These are phyloP conservation scores for Butyriboletus loyo DNA, from an alignment of 768 basidiomycete species.

Conservation along the genomic window DNA sequence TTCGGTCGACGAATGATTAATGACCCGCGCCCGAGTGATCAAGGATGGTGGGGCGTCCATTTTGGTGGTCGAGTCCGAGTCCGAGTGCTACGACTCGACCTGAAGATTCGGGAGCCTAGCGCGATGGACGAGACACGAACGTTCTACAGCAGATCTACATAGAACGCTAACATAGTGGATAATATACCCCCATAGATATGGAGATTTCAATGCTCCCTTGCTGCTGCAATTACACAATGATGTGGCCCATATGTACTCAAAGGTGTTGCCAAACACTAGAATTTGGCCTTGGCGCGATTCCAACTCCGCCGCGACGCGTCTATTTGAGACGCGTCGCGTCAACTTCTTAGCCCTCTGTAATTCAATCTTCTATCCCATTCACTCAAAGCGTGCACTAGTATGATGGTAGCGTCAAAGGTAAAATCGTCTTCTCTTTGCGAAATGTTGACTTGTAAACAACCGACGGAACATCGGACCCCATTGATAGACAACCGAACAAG, in stretches of 20 bases:
- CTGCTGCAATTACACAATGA: too few species aligned
- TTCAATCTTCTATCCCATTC: too few species aligned
- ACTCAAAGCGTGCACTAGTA: not conserved
- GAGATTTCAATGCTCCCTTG: not conserved
- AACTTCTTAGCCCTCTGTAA: too few species aligned
- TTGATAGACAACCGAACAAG: not conserved
- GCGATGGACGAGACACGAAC: not conserved
- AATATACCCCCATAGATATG: not conserved
- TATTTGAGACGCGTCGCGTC: slow-evolving; percentile 7
- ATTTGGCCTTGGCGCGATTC: not conserved
- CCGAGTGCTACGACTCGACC: not conserved
- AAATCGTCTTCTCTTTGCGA: too few species aligned
- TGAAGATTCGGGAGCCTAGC: not conserved
- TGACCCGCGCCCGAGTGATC: slow-evolving; percentile 56
- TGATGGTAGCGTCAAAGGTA: slow-evolving; percentile 5
- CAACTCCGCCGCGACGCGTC: slow-evolving; percentile 19
- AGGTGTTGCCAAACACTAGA: too few species aligned
- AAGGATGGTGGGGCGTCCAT: slow-evolving; percentile 59
- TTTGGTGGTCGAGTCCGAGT: slow-evolving; percentile 29
- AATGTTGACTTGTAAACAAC: not conserved
- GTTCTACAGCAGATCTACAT: not conserved
- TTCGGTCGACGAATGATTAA: slow-evolving; percentile 60
- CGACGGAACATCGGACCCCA: not conserved
- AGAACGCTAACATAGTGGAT: not conserved
- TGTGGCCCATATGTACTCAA: too few species aligned